Evolutionary conservation across 345 rosid species (phyloP), one percentile per base, ranked within the genome.

Genomic region (Boechera stricta): DNA sequence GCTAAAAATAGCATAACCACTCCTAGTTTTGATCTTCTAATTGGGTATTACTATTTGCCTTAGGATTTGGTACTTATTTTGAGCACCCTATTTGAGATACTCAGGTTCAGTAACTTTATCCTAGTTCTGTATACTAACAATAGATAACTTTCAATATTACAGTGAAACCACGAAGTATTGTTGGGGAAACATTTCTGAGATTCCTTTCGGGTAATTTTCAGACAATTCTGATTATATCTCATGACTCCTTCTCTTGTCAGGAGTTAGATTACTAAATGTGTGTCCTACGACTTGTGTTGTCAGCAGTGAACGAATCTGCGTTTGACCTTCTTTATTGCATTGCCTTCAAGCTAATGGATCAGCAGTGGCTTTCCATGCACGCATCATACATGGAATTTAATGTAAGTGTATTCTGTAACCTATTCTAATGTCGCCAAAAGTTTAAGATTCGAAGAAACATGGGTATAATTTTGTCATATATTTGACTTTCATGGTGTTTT

Each of bases 351-450:
- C 86, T 95, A 73, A 91, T 95, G 98, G 97, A 95, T 86, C 90
- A 87, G 36, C 91, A 87, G 71, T 95, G 99, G 99, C 98, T 92
- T 62, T 47, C 87, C 47, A 92, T 95, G 93, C 99, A 80, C 9
- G 98, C 99, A 7, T 95, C 98, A 39, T 95, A 95, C 81, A 95
- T 95, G 99, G 99, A 95, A 82, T 95, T 95, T 82, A 95, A 95
- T 76, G 99, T 92, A 82, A 61, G 82, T 65, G 45, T 5, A 24
- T 42, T 32, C 71, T 48, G 5, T 63, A 8, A 28, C 31, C 47
- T 49, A 13, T 33, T 13, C 36, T 13, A 42, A 2, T 41, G 28
- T 15, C 2, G 18, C 44, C 15, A 5, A 10, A 33, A 61, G 26
- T 6, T 59, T 36, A 24, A 47, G 67, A 45, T 57, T 42, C 5